Evolutionary conservation across 768 basidiomycete genomes (phyloP), one percentile per base, ranked within the genome.

Genomic region (Podaxis sp.): DNA sequence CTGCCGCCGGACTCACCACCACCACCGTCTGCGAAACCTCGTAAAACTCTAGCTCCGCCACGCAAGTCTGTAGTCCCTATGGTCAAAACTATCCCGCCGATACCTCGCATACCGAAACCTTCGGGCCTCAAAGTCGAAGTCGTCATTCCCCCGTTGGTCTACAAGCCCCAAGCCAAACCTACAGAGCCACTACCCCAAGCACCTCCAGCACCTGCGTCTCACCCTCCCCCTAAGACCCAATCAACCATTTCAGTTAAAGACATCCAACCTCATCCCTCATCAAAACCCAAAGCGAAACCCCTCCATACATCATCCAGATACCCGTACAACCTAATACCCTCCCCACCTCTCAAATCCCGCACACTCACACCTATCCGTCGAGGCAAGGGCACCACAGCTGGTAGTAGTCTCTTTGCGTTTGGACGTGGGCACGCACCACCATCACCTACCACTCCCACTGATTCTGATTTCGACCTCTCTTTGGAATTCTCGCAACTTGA

Each of bases 311-410:
- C 37, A 46, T 63, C 65, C 17, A 61, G 61, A 25, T 53, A 51
- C 54, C 54, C 46, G 25, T 71, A 73, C 64, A 67, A 69, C 29
- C 66, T 60, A 25, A 49, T 72, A 29, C 65, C 75, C 3, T 77
- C 77, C 2, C 74, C 73, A 22, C n/a, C 72, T 50, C 68, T 75
- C 27, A 86, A 81, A 65, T 69, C 79, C n/a, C 84, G 88, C 25
- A 85, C 80, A 65, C 80, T 91, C 33, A 92, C 90, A 3, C 90
- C 90, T 8, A 88, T 91, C 58, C 82, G 83, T 17, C 75, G 78
- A 38, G 70, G 74, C 15, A 78, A 78, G 53, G 75, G 72, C 37
- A 4, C 19, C 27, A 19, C 50, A 7, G 11, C 3, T 15, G 40
- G 22, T 37, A 51, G 38, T 22, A 51, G 47, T 46, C 47, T 50